phyloP scores from a whole-genome alignment of 352 stramenopile genomes.

The Phytopythium ostracodes region DNA sequence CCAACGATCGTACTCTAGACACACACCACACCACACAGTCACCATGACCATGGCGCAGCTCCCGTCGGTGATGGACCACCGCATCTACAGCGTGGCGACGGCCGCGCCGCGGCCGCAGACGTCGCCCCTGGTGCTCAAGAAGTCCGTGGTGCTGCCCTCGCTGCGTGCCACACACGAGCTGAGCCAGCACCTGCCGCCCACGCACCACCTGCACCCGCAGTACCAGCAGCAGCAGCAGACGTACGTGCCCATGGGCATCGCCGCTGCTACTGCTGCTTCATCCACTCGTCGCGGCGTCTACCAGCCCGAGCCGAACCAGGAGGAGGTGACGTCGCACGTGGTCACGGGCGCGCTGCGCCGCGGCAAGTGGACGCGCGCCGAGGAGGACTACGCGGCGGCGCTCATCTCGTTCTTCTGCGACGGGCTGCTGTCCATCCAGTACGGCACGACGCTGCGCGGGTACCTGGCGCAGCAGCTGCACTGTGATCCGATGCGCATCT shows the following conservation, averaged over 20 bases:
- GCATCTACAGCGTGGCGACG: not conserved
- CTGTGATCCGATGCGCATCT: constrained; percentile 79
- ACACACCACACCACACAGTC: not conserved
- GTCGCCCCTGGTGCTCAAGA: constrained; percentile 4
- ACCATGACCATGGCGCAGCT: constrained; percentile 28
- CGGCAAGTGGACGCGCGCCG: constrained; percentile 67
- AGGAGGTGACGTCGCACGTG: constrained; percentile 10
- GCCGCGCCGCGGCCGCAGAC: too few relatives aligned
- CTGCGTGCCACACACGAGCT: constrained; percentile 20
- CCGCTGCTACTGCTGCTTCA: too few relatives aligned
- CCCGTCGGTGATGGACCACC: constrained; percentile 13
- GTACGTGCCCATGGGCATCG: not conserved
- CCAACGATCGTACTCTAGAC: not conserved
- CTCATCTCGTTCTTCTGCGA: constrained; percentile 71
- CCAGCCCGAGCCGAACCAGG: not conserved
- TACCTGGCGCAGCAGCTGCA: constrained; percentile 76
- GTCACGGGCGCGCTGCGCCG: constrained; percentile 41
- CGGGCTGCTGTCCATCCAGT: constrained; percentile 60
- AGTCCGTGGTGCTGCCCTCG: constrained; percentile 20
- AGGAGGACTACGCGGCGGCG: constrained; percentile 60
- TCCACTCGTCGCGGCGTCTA: not conserved
- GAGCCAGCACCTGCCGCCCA: constrained; percentile 25
- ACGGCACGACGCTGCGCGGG: constrained; percentile 67
- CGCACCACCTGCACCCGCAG: constrained; percentile 7
- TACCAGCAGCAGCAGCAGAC: constrained; percentile 13